Base-by-base conservation (phyloP, 495 filamentous ascomycete genomes). In the Lasiosphaeria hispida region DNA sequence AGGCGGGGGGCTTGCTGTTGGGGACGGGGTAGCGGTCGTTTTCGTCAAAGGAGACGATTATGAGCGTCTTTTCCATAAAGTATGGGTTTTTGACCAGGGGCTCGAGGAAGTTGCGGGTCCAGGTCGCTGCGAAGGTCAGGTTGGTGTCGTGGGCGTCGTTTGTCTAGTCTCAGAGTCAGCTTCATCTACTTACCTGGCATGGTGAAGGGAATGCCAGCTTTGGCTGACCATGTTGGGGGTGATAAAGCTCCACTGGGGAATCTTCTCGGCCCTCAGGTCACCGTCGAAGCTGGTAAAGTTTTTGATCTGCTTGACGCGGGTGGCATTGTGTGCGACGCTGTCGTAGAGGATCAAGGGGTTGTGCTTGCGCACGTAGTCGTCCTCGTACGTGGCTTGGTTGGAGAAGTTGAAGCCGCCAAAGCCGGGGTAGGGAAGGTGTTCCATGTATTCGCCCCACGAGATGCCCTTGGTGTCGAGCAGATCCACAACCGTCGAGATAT, bases 301-400 rank as follows among this genome's bases (percentile, higher is more conserved):
- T 76, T 90, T 89, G 71, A 87, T 83, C 55, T 81, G 75, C 14
- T 78, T 75, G 1, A 84, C 70, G 10, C 86, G 81, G 11, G 80
- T 75, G 8, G 69, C 66, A 51, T 82, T 77, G 48, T 74, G 69
- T 41, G 82, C 77, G 51, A 87, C 79, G 15, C 77, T 80, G 67
- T 87, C 80, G 58, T 77, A 86, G 54, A 82, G 71, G 23, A 88
- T 69, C 11, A 84, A 67, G 0, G 86, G 87, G 70, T 88, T 87
- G 75, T 91, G 88, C 75, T 91, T 92, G 43, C 88, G 82, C n/a
- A 90, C 86, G 63, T 92, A 92, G 66, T 83, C 78, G 57, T 87
- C 84, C 23, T 74, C 71, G 23, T 76, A 74, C 3, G 66, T 69
- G 58, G 72, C 50, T 57, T 80, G 79, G 67, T 87, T 84, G 18